phyloP scores from a whole-genome alignment of 495 filamentous ascomycete genomes.

The Penicillium subrubescens region DNA sequence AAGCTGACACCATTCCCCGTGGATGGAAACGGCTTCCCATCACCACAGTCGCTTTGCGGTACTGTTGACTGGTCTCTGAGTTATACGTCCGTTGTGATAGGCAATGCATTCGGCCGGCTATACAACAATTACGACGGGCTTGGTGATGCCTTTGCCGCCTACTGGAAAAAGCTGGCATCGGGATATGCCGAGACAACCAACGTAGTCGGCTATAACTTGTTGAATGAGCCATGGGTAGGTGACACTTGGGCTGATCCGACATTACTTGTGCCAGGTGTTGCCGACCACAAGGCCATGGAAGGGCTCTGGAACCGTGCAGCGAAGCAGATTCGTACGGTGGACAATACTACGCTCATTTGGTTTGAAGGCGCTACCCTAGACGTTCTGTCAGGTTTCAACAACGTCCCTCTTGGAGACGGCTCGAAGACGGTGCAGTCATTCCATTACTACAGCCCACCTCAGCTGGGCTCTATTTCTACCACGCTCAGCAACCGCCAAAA shows the following conservation, averaged over 20 bases:
- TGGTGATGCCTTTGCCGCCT: slow-evolving; percentile 22
- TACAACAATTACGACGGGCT: slow-evolving; percentile 23
- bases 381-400: slow-evolving; percentile 20
- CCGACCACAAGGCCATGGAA: not conserved
- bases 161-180: slow-evolving; percentile 22
- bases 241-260: slow-evolving; percentile 22
- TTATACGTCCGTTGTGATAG: not conserved
- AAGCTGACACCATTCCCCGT: not conserved
- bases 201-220: slow-evolving; percentile 20
- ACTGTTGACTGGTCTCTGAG: not conserved
- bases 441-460: slow-evolving; percentile 22
- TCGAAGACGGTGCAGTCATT: slow-evolving; percentile 24
- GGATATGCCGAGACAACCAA: slow-evolving; percentile 18
- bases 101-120: slow-evolving; percentile 21
- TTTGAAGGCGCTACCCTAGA: slow-evolving; percentile 12
- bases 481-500: slow-evolving; percentile 20
- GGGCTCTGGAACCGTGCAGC: not conserved
- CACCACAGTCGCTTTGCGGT: not conserved
- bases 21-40: not conserved
- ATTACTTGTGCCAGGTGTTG: slow-evolving; percentile 11
- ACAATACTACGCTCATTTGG: not conserved
- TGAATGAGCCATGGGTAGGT: slow-evolving; percentile 24
- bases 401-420: slow-evolving; percentile 22
- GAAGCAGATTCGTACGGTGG: not conserved
- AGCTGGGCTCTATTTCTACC: slow-evolving; percentile 18